phyloP scores from a whole-genome alignment of 2,329 filamentous ascomycete genomes.

The Stylonectria norvegica region DNA sequence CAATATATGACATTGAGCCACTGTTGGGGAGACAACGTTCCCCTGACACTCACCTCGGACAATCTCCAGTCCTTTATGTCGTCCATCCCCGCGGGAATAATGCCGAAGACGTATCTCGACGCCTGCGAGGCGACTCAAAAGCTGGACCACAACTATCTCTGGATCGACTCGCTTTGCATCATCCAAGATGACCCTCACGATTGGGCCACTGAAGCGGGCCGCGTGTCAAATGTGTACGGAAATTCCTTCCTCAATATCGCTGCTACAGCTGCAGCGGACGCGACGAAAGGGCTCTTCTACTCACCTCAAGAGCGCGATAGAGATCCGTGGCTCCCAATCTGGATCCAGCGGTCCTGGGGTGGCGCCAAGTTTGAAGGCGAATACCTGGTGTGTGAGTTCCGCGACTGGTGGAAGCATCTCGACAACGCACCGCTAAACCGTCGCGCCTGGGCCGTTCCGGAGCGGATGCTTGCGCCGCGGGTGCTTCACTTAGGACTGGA shows the following conservation, averaged over 20 bases:
- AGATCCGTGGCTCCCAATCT: slow-evolving; percentile 3
- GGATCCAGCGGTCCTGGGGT: slow-evolving; percentile 1
- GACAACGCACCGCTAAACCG: slow-evolving; percentile 5
- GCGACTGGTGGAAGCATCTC: slow-evolving; percentile 9
- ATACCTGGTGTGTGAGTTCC: slow-evolving; percentile 4
- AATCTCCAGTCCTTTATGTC: slow-evolving; percentile 1
- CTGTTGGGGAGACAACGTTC: neutral
- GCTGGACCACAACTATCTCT: slow-evolving; percentile 11
- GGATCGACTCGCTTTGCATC: too few relatives aligned
- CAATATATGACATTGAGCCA: slow-evolving; percentile 11
- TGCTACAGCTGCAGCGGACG: neutral
- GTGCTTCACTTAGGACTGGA: slow-evolving; percentile 12
- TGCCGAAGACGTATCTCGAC: slow-evolving; percentile 8
- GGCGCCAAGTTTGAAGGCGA: neutral
- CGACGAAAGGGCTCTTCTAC: slow-evolving; percentile 2
- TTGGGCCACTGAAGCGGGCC: slow-evolving; percentile 4
- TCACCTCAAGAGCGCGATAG: neutral
- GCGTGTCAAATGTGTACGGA: slow-evolving; percentile 4
- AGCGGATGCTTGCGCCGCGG: slow-evolving; percentile 8
- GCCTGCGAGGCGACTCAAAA: neutral
- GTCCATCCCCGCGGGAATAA: neutral
- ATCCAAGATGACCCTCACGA: slow-evolving; percentile 13
- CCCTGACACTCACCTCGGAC: slow-evolving; percentile 2
- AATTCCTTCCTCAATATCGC: slow-evolving; percentile 9
- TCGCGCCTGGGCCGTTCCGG: slow-evolving; percentile 12